These are phyloP conservation scores for Ganoderma sinense DNA, from an alignment of 1,284 basidiomycete species.

Conservation along the genomic window DNA sequence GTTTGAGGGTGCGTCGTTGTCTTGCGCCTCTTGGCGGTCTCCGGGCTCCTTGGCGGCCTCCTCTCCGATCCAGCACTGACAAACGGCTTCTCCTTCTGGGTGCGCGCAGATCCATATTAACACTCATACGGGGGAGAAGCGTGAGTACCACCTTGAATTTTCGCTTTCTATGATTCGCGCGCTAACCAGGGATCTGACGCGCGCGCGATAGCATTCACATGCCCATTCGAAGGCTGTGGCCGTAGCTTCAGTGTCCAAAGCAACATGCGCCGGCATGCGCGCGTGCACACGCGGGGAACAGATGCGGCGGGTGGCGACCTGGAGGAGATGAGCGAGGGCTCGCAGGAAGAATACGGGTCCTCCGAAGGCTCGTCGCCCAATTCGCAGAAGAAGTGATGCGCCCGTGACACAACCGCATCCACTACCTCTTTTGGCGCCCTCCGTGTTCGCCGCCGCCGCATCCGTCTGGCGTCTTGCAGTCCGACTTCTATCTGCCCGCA, in stretches of 20 bases:
- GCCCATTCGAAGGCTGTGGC: constrained; percentile 77
- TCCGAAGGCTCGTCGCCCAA: constrained; percentile 28
- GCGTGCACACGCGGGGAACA: constrained; percentile 61
- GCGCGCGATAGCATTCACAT: constrained; percentile 67
- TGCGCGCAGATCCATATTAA: constrained; percentile 77
- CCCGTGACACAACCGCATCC: not conserved
- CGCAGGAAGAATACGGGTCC: constrained; percentile 30
- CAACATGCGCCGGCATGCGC: constrained; percentile 86
- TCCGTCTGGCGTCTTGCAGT: not conserved
- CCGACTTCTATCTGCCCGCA: not conserved
- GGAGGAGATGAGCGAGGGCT: constrained; percentile 35
- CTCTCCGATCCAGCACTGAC: constrained; percentile 20
- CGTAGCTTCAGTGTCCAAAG: constrained; percentile 86
- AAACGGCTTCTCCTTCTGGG: constrained; percentile 1
- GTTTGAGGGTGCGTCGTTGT: constrained; percentile 65
- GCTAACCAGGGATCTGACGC: constrained; percentile 23
- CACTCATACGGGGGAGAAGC: constrained; percentile 86
- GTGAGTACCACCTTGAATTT: constrained; percentile 52
- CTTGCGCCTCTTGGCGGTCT: not conserved
- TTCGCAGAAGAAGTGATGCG: constrained; percentile 21
- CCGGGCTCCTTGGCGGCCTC: not conserved
- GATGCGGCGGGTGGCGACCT: constrained; percentile 32
- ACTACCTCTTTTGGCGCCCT: not conserved
- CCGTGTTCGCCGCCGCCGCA: not conserved
- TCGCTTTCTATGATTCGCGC: constrained; percentile 12